Base-by-base conservation (phyloP, 345 rosid species). In the Citrus sp. region DNA sequence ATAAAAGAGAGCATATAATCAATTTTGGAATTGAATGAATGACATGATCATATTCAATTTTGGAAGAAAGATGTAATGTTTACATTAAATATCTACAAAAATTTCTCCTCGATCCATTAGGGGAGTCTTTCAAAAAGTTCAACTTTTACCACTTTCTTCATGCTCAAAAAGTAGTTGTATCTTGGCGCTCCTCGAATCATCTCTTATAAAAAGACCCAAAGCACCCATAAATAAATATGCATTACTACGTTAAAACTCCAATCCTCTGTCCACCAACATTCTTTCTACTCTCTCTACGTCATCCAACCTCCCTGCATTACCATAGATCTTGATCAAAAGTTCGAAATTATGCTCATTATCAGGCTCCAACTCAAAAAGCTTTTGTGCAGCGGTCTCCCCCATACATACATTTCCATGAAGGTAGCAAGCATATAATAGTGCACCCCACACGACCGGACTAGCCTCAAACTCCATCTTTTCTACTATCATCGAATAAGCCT, bases 391-490 rank as follows among this genome's bases (percentile, higher is more conserved):
- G 18, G 81, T 73, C 78, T 91, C 95, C 73, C 94, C 98, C 0
- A 91, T 62, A 70, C 86, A 89, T n/a, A 84, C 82, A 83, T 91
- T 85, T 61, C 88, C 82, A 77, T 92, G 93, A 72, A 93, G 80
- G 77, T 77, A 88, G 84, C 95, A 92, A 59, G 90, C 91, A 85
- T 93, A 89, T 49, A 92, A 77, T 84, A 95, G 82, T 16, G 98
- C 98, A 80, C 98, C 97, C 98, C 98, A 93, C 64, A 87, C 94
- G 16, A 94, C 87, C 51, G 95, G 90, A 49, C 98, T 95, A 7
- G 98, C 95, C 69, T 92, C 91, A 70, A 83, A 76, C 74, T 74
- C 92, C 93, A 95, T 87, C 77, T 82, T 77, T 70, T 90, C 86
- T 16, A 74, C 84, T 58, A 95, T 83, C 72, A 90, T 74, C 22